These are phyloP conservation scores for Solanum microdontum DNA, from an alignment of 257 asterid genomes.

Conservation along the genomic window DNA sequence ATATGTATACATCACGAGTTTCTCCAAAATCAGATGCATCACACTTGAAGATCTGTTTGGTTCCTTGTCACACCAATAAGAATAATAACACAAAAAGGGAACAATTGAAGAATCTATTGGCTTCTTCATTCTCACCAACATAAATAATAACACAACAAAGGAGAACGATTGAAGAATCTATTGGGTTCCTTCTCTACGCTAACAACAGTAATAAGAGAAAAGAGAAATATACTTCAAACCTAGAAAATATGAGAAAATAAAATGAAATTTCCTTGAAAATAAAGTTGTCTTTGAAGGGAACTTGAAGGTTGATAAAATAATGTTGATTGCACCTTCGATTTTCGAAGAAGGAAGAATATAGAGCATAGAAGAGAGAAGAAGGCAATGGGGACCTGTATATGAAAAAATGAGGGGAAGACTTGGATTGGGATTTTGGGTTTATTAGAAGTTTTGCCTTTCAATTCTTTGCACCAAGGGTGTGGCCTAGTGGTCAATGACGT, in stretches of 20 bases:
- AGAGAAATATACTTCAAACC: not conserved
- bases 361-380: too few species aligned
- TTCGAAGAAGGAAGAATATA: not conserved
- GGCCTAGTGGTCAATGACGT: too few species aligned
- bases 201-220: not conserved
- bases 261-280: not conserved
- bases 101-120: too few species aligned
- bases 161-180: not conserved
- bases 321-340: not conserved
- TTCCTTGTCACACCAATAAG: too few species aligned
- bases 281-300: not conserved
- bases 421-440: not conserved
- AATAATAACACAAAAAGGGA: too few species aligned
- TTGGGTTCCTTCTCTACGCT: not conserved
- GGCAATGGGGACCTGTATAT: too few species aligned
- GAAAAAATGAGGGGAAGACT: not conserved
- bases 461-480: not conserved
- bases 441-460: not conserved
- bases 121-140: too few species aligned
- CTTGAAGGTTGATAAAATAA: not conserved
- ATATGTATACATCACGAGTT: too few species aligned
- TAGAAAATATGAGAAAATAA: not conserved
- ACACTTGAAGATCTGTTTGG: too few species aligned
- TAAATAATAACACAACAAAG: too few species aligned
- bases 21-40: too few species aligned